Conservation (phyloP, 495 filamentous ascomycete genomes). For the Lophiostoma macrostomum region DNA sequence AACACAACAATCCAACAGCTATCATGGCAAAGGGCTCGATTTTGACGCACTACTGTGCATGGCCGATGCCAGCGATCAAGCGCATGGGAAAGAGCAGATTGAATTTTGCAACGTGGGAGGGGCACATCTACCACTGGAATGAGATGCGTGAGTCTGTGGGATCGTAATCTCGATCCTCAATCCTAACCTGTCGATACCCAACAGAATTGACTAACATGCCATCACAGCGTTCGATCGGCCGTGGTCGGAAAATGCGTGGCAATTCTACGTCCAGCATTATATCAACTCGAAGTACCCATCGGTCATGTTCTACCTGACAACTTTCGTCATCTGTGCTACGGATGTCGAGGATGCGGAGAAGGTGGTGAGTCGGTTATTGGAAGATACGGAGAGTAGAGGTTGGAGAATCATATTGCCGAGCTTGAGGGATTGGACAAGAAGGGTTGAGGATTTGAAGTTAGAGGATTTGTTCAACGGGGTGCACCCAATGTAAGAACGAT, state of each 20-base stretch:
- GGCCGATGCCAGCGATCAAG: constrained; percentile 15
- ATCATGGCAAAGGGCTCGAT: constrained; percentile 22
- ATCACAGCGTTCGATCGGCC: constrained; percentile 15
- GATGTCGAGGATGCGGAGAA: constrained; percentile 9
- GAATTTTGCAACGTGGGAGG: constrained; percentile 19
- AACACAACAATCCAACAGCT: constrained; percentile 1
- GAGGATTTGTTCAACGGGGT: constrained; percentile 9
- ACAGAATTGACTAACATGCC: not conserved
- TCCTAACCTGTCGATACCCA: not conserved
- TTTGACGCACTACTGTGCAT: constrained; percentile 18
- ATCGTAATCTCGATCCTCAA: not conserved
- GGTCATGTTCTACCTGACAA: constrained; percentile 25
- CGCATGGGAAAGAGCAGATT: constrained; percentile 8
- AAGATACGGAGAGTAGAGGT: constrained; percentile 10
- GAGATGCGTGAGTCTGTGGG: constrained; percentile 13
- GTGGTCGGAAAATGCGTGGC: constrained; percentile 14
- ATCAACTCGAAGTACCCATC: constrained; percentile 22
- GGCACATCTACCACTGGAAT: constrained; percentile 16
- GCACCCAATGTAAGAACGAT: not conserved
- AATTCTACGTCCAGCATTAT: constrained; percentile 19
- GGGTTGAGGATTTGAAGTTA: constrained; percentile 9
- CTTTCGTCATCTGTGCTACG: constrained; percentile 18
- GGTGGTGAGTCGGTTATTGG: constrained; percentile 1
- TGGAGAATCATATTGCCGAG: constrained; percentile 16
- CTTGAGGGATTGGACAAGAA: constrained; percentile 4